phyloP scores from a whole-genome alignment of 164 flowering plant genomes.

The Vitis labrusca region DNA sequence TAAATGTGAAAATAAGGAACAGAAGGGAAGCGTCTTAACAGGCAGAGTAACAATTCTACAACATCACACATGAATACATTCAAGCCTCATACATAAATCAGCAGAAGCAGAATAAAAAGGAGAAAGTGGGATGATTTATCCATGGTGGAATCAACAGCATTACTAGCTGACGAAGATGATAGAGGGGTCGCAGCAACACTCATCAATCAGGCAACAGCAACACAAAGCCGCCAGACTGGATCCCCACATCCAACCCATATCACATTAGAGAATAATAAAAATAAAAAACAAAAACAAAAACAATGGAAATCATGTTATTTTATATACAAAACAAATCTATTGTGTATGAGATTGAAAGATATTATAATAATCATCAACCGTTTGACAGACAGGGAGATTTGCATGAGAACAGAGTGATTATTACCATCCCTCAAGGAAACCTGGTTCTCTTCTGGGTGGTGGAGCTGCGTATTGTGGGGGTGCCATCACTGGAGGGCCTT shows the following conservation, averaged over 20 bases:
- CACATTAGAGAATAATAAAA: not conserved
- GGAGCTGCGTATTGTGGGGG: conserved; percentile 76
- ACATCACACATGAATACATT: too few relatives aligned
- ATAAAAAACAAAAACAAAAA: not conserved
- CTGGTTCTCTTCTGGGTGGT: conserved; percentile 48
- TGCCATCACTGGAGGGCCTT: conserved; percentile 75
- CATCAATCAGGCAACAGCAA: conserved; percentile 74
- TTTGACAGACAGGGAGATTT: not conserved
- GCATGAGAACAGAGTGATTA: not conserved
- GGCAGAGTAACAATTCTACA: too few relatives aligned
- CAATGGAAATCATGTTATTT: too few relatives aligned
- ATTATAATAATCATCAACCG: not conserved
- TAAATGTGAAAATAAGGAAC: too few relatives aligned
- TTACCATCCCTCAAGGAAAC: conserved; percentile 31
- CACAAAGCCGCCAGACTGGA: conserved; percentile 77
- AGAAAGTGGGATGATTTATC: too few relatives aligned
- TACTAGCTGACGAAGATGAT: conserved; percentile 40
- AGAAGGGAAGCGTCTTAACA: too few relatives aligned
- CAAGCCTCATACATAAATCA: too few relatives aligned
- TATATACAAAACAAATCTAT: not conserved
- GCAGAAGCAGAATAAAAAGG: too few relatives aligned
- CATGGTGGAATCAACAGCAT: not conserved
- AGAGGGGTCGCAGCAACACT: conserved; percentile 81
- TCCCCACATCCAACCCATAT: not conserved
- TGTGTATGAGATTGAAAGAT: not conserved